phyloP scores from a whole-genome alignment of 2,329 filamentous ascomycete genomes.

The Fusarium coicis region DNA sequence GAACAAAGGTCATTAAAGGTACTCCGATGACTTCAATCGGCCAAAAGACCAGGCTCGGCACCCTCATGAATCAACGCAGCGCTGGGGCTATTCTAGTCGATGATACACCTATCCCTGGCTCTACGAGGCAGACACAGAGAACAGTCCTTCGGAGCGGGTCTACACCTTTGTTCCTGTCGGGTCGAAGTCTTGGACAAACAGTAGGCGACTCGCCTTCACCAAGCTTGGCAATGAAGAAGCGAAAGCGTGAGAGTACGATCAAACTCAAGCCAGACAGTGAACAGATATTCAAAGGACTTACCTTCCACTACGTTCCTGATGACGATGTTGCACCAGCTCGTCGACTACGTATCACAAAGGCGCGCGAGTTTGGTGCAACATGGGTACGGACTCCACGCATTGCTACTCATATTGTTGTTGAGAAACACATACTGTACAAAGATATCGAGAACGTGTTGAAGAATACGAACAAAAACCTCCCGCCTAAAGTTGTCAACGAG shows the following conservation, averaged over 20 bases:
- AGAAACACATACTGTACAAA: constrained; percentile 72
- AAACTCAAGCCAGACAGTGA: constrained; percentile 62
- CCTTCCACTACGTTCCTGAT: constrained; percentile 84
- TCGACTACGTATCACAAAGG: constrained; percentile 77
- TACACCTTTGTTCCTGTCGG: constrained; percentile 44
- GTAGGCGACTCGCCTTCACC: constrained; percentile 42
- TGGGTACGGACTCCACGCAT: constrained; percentile 70
- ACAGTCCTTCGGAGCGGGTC: constrained; percentile 44
- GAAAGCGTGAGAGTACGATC: constrained; percentile 56
- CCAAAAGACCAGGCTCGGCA: constrained; percentile 35
- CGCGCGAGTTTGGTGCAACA: constrained; percentile 77
- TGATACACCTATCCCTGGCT: constrained; percentile 46
- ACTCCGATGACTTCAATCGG: constrained; percentile 43
- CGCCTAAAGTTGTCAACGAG: constrained; percentile 71
- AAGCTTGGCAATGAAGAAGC: constrained; percentile 52
- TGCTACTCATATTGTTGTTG: constrained; percentile 84
- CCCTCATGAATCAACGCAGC: constrained; percentile 32
- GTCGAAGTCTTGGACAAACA: constrained; percentile 6
- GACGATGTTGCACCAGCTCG: constrained; percentile 76
- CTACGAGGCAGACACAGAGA: constrained; percentile 30
- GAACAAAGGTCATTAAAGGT: constrained; percentile 42
- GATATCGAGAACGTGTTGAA: constrained; percentile 66
- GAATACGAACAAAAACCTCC: constrained; percentile 28
- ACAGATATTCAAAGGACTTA: constrained; percentile 69
- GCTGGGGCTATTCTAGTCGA: constrained; percentile 38